Conservation (phyloP, 306 rosid species). For the Prunus fruticosa region DNA sequence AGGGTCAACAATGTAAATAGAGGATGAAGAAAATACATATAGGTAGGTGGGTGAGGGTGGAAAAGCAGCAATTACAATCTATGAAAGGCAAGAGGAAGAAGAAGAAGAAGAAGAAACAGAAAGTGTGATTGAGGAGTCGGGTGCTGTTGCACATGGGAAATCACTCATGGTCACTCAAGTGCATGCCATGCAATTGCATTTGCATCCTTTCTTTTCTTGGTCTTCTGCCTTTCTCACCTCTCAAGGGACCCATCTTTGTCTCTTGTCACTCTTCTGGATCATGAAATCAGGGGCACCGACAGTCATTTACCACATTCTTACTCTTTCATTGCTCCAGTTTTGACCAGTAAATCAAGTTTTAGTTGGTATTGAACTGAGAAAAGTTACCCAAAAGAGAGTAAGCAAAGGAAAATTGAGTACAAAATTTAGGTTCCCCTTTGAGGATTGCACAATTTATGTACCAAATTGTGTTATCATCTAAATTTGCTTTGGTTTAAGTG, state of each 20-base stretch:
- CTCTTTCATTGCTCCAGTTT: background rate
- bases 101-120: conserved; percentile 14
- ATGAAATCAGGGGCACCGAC: background rate
- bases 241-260: conserved; percentile 11
- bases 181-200: conserved; percentile 31
- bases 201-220: conserved; percentile 4
- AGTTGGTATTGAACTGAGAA: background rate
- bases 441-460: no score
- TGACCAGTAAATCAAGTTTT: background rate
- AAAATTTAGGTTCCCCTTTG: no score
- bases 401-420: no score
- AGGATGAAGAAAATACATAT: background rate
- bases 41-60: background rate
- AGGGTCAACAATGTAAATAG: background rate
- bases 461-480: no score
- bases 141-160: conserved; percentile 50
- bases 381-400: no score
- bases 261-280: conserved; percentile 1
- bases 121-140: conserved; percentile 12
- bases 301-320: background rate
- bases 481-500: no score
- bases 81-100: conserved; percentile 5
- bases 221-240: background rate
- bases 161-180: conserved; percentile 52
- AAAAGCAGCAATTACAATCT: background rate